Evolutionary conservation across 495 filamentous ascomycete species (phyloP), one percentile per base, ranked within the genome.

Genomic region (Bathelium albidoporum): DNA sequence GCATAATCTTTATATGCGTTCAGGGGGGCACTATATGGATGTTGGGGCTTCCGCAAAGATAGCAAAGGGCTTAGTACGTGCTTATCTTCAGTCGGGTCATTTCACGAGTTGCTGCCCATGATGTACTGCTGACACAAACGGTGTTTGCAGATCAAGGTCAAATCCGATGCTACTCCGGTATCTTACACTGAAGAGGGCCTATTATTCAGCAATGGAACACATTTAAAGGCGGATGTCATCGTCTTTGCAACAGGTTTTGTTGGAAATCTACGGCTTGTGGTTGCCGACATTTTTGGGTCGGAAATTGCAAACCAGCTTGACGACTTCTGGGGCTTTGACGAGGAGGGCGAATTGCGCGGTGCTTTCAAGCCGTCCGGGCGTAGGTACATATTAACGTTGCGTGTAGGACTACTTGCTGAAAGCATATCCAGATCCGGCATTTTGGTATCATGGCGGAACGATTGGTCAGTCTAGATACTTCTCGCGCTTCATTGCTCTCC

Each of bases 1-100:
- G 55, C 52, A 66, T 11, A 59, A 68, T 45, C 53, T 77, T 4
- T 67, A 69, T 44, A 71, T 70, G 16, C 67, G 71, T 1, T 66
- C 71, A 59, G 75, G 75, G 0, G 77, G 77, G 11, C 74, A 79
- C 65, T 76, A 79, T 58, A 69, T 79, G 5, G 75, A 79, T 61
- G 69, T 77, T 7, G 75, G 75, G 12, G 74, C 70, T 14, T 74
- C 70, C 20, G 69, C 70, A 58, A 49, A 73, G 31, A 67, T 77
- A 20, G 71, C 65, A 10, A 68, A 74, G 31, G 70, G 73, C 39
- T 53, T 45, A 4, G 63, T 65, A 28, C 10, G 32, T 36, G 12
- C n/a, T n/a, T n/a, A n/a, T n/a, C n/a, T n/a, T n/a, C n/a, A n/a
- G n/a, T n/a, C n/a, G n/a, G n/a, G n/a, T n/a, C n/a, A n/a, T n/a